Evolutionary conservation across 2,329 filamentous ascomycete genomes (phyloP).

Genomic region (Aureobasidium sp.): DNA sequence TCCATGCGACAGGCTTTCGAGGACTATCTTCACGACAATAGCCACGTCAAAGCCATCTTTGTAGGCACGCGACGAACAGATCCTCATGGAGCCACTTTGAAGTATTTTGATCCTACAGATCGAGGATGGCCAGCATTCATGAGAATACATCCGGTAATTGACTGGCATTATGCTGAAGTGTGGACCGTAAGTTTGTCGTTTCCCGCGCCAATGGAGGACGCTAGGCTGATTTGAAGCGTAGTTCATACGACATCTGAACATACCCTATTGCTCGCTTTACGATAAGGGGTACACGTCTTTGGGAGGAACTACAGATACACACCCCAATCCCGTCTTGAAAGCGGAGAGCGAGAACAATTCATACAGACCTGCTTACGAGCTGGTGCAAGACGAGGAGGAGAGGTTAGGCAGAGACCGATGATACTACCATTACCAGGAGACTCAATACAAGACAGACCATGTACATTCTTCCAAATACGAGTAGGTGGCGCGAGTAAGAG

Average conservation of each 20-base stretch:
- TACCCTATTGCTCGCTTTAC: conserved; percentile 82
- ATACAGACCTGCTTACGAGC: conserved; percentile 67
- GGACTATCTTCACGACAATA: conserved; percentile 60
- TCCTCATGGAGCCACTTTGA: conserved; percentile 72
- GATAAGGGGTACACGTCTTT: conserved; percentile 84
- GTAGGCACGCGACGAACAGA: conserved; percentile 87
- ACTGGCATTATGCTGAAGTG: conserved; percentile 94
- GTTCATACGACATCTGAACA: conserved; percentile 70
- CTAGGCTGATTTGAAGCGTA: conserved; percentile 25
- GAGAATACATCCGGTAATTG: conserved; percentile 89
- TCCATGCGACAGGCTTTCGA: conserved; percentile 77
- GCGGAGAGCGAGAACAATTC: conserved; percentile 20
- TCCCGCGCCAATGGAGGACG: neutral
- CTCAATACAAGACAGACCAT: neutral
- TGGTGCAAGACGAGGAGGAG: conserved; percentile 68
- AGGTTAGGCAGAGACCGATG: conserved; percentile 59
- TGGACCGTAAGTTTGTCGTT: conserved; percentile 62
- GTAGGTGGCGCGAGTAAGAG: neutral
- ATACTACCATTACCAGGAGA: neutral
- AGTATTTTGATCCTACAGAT: conserved; percentile 81
- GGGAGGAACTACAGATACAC: conserved; percentile 82
- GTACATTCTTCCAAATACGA: neutral
- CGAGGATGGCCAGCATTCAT: conserved; percentile 86
- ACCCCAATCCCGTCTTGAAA: conserved; percentile 71
- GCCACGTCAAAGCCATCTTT: conserved; percentile 66